Conservation (phyloP, 805 yeast genomes). For the Grigorovia jiainica region DNA sequence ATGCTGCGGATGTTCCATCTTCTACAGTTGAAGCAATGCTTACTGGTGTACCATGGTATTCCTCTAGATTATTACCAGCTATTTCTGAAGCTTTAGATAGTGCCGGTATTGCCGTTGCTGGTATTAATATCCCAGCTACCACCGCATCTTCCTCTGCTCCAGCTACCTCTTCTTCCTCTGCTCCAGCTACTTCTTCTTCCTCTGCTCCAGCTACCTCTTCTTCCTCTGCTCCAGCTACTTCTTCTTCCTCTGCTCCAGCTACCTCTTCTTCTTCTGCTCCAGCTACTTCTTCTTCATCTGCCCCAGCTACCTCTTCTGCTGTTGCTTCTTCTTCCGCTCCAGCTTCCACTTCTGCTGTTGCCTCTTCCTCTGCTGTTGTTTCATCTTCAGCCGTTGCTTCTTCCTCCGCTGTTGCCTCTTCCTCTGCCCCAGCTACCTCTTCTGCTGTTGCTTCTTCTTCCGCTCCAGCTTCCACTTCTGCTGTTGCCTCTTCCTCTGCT, state of each 20-base stretch:
- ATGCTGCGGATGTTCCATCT: slow-evolving; percentile 19
- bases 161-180: slow-evolving; percentile 7
- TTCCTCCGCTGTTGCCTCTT: neutral
- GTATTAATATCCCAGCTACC: slow-evolving; percentile 3
- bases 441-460: slow-evolving; percentile 2
- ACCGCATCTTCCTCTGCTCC: slow-evolving; percentile 5
- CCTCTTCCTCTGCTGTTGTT: neutral
- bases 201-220: slow-evolving; percentile 7
- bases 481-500: neutral
- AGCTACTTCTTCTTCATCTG: neutral
- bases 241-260: neutral
- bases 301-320: slow-evolving; percentile 13
- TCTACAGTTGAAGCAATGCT: slow-evolving; percentile 20
- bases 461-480: neutral
- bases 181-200: slow-evolving; percentile 5
- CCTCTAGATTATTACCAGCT: slow-evolving; percentile 17
- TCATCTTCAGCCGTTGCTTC: neutral
- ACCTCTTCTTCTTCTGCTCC: neutral
- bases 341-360: neutral
- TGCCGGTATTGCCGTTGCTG: neutral
- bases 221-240: slow-evolving; percentile 6
- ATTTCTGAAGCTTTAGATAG: slow-evolving; percentile 5
- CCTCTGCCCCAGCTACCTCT: neutral
- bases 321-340: neutral
- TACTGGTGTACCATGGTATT: slow-evolving; percentile 30